Base-by-base conservation (phyloP, 345 rosid genomes). In the Reutealis trisperma region DNA sequence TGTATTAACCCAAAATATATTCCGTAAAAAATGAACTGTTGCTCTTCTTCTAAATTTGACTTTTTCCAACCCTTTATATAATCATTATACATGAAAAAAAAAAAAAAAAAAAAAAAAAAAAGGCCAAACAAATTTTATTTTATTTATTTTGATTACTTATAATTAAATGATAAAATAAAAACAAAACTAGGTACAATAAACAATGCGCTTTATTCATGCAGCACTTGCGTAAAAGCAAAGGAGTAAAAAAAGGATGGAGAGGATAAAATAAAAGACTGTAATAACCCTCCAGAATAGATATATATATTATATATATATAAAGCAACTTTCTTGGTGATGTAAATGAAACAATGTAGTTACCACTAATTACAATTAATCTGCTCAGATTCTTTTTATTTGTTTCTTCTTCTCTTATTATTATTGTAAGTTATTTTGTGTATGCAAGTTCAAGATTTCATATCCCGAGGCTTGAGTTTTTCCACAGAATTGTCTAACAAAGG, bases 161-260 rank as follows among this genome's bases (percentile, higher is more conserved):
- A 5, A 37, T 37, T 4, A 37, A 37, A 37, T 37, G 41, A 37
- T 37, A 37, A 37, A 4, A 37, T 37, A 37, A 37, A 37, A 37
- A 37, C 5, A 37, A 37, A 6, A 37, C 41, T 37, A 37, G 41
- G 41, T 4, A 37, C 41, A 37, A 37, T 37, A 37, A 37, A 5
- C 41, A 2, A 37, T 37, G 41, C 5, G 41, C 5, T 37, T 37
- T 37, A 37, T 37, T 37, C 41, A 37, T 37, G 41, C 41, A 37
- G n/a, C n/a, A n/a, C n/a, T n/a, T 72, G 80, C 92, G 90, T 92
- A 79, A 73, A 87, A 89, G 93, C 89, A 54, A 89, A 86, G 94
- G 70, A 78, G 70, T 37, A 22, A n/a, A 63, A 63, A 68, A 74
- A 52, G 62, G 72, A 47, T 44, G 54, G 8, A 47, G 41, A n/a